Evolutionary conservation across 805 yeast species (phyloP).

Genomic region (Pichia thaimueangensis): DNA sequence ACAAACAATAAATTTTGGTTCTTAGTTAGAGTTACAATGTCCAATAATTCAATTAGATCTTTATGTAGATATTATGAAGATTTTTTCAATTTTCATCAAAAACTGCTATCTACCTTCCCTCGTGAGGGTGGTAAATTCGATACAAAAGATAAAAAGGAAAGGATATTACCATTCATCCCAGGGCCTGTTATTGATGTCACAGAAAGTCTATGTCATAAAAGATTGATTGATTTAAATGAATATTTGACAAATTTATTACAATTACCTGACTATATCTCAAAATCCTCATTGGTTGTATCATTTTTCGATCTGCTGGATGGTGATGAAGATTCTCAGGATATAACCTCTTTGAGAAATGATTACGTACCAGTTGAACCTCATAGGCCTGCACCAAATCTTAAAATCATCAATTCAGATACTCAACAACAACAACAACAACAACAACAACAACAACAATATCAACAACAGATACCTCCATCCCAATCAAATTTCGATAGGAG

Average conservation of each 20-base stretch:
- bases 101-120: constrained; percentile 76
- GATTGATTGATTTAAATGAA: constrained; percentile 48
- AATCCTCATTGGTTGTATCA: constrained; percentile 57
- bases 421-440: constrained; percentile 13
- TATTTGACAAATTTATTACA: constrained; percentile 51
- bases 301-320: constrained; percentile 65
- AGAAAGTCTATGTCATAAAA: constrained; percentile 53
- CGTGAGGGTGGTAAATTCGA: constrained; percentile 81
- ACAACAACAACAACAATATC: constrained; percentile 6
- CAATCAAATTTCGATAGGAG: constrained; percentile 47
- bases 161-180: constrained; percentile 89
- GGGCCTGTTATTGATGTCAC: constrained; percentile 92
- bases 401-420: constrained; percentile 21
- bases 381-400: constrained; percentile 28
- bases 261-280: constrained; percentile 72
- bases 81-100: constrained; percentile 89
- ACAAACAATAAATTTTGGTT: constrained; percentile 90
- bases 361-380: constrained; percentile 22
- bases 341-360: constrained; percentile 14
- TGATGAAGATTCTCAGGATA: constrained; percentile 42
- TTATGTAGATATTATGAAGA: constrained; percentile 91
- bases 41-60: constrained; percentile 62
- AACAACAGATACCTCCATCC: constrained; percentile 22
- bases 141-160: constrained; percentile 65
- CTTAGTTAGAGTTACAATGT: constrained; percentile 58